These are phyloP conservation scores for Vachellia collinsii DNA, from an alignment of 306 rosid genomes.

Conservation along the genomic window DNA sequence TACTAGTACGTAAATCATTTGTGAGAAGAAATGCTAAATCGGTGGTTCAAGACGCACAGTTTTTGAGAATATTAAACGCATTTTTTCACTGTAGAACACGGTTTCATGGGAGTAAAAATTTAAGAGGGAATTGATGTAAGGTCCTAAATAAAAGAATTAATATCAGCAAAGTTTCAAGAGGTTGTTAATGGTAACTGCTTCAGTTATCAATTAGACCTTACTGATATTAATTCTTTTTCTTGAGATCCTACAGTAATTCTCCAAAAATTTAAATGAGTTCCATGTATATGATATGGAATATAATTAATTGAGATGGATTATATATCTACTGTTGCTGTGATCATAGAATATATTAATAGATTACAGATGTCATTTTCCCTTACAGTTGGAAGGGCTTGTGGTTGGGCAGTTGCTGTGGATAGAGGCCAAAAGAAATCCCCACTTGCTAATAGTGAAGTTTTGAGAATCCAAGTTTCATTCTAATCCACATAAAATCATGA, in stretches of 20 bases:
- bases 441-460: neutral
- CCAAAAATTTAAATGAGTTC: neutral
- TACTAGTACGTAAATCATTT: neutral
- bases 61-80: neutral
- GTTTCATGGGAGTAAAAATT: neutral
- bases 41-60: neutral
- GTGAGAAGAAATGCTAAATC: neutral
- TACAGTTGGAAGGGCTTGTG: slow-evolving; percentile 28
- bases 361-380: slow-evolving; percentile 29
- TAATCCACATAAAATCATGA: neutral
- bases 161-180: no score
- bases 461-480: slow-evolving; percentile 4
- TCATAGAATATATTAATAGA: neutral
- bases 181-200: no score
- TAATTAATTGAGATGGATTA: neutral
- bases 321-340: neutral
- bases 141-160: no score
- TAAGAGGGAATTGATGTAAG: no score
- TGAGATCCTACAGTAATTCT: no score
- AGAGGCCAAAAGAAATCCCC: slow-evolving; percentile 19
- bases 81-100: neutral
- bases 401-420: slow-evolving; percentile 33
- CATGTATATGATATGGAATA: neutral
- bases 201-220: no score
- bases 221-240: no score